These are phyloP conservation scores for Paracorniculantispora psalliotae DNA, from an alignment of 2,329 filamentous ascomycete genomes.

Conservation along the genomic window DNA sequence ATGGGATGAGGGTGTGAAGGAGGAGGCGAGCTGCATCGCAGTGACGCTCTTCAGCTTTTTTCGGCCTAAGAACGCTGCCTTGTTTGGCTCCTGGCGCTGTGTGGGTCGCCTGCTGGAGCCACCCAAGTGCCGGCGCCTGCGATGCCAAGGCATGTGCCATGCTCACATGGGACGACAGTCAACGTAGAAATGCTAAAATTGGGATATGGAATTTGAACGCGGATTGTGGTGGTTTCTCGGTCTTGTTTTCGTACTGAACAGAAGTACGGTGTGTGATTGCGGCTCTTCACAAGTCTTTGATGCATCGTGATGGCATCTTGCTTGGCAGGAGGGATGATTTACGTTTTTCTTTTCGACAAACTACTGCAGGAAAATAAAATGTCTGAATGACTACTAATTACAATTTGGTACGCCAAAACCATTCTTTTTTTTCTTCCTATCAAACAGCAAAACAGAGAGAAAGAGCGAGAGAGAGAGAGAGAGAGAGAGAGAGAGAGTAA, in stretches of 20 bases:
- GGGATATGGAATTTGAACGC: no score
- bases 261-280: no score
- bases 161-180: neutral
- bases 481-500: conserved; percentile 9
- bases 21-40: neutral
- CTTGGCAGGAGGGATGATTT: no score
- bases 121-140: neutral
- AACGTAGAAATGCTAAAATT: neutral
- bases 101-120: conserved; percentile 1
- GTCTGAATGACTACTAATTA: conserved; percentile 4
- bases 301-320: no score
- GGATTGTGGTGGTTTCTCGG: no score
- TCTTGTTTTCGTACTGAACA: no score
- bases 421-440: neutral
- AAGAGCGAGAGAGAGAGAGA: conserved; percentile 8
- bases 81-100: conserved; percentile 4
- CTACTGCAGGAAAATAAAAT: neutral
- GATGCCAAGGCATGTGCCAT: conserved; percentile 7
- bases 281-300: no score
- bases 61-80: neutral
- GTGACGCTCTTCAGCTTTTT: conserved; percentile 14
- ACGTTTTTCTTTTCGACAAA: neutral
- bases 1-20: conserved; percentile 7
- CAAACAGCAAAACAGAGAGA: neutral
- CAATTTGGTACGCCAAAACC: conserved; percentile 12